These are phyloP conservation scores for Suillus americanus DNA, from an alignment of 768 basidiomycete species.

Conservation along the genomic window DNA sequence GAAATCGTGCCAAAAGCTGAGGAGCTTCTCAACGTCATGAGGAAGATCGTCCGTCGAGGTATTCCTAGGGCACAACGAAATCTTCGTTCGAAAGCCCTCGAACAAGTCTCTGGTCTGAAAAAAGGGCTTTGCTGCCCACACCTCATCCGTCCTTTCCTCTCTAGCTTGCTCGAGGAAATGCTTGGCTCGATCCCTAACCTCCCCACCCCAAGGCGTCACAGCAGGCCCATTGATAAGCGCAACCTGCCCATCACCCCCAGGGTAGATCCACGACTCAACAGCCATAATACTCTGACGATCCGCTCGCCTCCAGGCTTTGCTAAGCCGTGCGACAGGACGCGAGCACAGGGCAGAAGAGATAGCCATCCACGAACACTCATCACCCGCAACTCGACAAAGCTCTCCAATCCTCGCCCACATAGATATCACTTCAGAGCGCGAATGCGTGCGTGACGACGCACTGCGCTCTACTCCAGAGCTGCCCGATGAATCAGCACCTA, in stretches of 20 bases:
- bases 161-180: constrained; percentile 47
- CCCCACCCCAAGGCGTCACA: constrained; percentile 71
- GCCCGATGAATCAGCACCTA: constrained; percentile 55
- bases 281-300: constrained; percentile 55
- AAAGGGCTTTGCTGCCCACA: constrained; percentile 43
- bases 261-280: constrained; percentile 69
- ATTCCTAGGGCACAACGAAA: constrained; percentile 52
- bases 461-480: constrained; percentile 29
- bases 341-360: constrained; percentile 71
- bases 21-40: constrained; percentile 50
- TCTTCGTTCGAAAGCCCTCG: constrained; percentile 48
- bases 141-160: constrained; percentile 42
- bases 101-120: constrained; percentile 45
- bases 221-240: constrained; percentile 38
- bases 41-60: constrained; percentile 32
- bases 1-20: constrained; percentile 59
- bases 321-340: constrained; percentile 70
- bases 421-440: constrained; percentile 69
- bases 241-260: constrained; percentile 34
- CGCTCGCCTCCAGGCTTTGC: constrained; percentile 79
- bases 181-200: constrained; percentile 45
- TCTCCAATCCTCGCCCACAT: constrained; percentile 77
- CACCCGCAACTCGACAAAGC: constrained; percentile 66
- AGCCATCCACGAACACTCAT: constrained; percentile 79
- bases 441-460: constrained; percentile 59